phyloP scores from a whole-genome alignment of 2,329 filamentous ascomycete species.

The Fusarium falciforme region DNA sequence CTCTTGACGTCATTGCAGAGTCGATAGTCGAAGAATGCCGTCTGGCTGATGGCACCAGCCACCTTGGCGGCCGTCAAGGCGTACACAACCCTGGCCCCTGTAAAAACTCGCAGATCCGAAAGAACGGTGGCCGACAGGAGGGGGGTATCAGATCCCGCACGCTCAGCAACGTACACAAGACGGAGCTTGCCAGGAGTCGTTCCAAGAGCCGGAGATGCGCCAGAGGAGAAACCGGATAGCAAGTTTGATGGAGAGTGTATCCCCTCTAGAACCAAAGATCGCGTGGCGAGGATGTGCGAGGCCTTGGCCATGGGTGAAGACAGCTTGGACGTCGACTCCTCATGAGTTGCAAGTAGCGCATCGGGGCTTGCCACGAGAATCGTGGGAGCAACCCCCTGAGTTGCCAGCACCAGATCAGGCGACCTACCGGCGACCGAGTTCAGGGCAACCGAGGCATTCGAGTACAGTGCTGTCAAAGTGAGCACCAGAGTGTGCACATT shows the following conservation, averaged over 20 bases:
- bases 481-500: slow-evolving; percentile 83
- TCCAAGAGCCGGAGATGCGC: slow-evolving; percentile 69
- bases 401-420: slow-evolving; percentile 78
- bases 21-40: slow-evolving; percentile 88
- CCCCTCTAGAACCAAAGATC: slow-evolving; percentile 75
- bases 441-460: slow-evolving; percentile 85
- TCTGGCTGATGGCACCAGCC: slow-evolving; percentile 91
- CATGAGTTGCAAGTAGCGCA: slow-evolving; percentile 76
- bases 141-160: slow-evolving; percentile 70
- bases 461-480: slow-evolving; percentile 85
- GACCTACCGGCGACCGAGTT: slow-evolving; percentile 85
- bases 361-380: slow-evolving; percentile 82
- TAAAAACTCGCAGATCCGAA: slow-evolving; percentile 85
- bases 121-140: slow-evolving; percentile 76
- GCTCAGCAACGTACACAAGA: slow-evolving; percentile 82
- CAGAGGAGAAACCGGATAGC: slow-evolving; percentile 65
- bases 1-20: slow-evolving; percentile 53
- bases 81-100: slow-evolving; percentile 83
- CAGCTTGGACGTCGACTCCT: slow-evolving; percentile 68
- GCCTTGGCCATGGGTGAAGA: slow-evolving; percentile 73
- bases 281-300: slow-evolving; percentile 78
- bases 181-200: slow-evolving; percentile 79
- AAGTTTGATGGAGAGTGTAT: slow-evolving; percentile 71
- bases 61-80: slow-evolving; percentile 84
- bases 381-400: slow-evolving; percentile 81